phyloP scores from a whole-genome alignment of 1,139 yeast genomes.

The Geotrichum europaeum region DNA sequence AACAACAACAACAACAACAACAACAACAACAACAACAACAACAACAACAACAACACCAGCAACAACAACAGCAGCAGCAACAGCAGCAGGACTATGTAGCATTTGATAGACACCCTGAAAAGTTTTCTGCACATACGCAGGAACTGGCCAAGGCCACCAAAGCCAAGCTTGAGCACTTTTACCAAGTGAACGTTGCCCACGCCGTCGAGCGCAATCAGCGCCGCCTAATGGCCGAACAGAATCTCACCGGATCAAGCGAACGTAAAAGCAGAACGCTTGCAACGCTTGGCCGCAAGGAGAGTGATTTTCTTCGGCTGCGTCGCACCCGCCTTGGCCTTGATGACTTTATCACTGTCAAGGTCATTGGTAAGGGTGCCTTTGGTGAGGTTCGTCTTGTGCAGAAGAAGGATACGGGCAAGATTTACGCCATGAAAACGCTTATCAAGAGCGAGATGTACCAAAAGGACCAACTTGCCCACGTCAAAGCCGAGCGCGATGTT shows the following conservation, averaged over 20 bases:
- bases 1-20: constrained; percentile 11
- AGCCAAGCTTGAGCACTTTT: constrained; percentile 57
- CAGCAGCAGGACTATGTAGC: constrained; percentile 46
- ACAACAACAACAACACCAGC: constrained; percentile 9
- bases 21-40: constrained; percentile 16
- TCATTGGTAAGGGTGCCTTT: constrained; percentile 71
- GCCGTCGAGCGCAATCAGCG: constrained; percentile 69
- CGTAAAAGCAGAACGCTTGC: constrained; percentile 59
- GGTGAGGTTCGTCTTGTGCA: constrained; percentile 71
- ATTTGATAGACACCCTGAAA: constrained; percentile 83
- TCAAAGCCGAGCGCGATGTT: constrained; percentile 70
- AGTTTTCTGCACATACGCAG: constrained; percentile 47
- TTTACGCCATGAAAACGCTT: constrained; percentile 70
- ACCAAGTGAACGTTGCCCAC: constrained; percentile 60
- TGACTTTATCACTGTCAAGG: constrained; percentile 64
- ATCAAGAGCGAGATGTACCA: constrained; percentile 67
- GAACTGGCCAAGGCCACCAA: constrained; percentile 62
- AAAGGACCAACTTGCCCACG: constrained; percentile 70
- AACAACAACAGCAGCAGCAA: constrained; percentile 13
- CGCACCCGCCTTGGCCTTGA: constrained; percentile 60
- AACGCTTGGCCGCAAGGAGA: constrained; percentile 60
- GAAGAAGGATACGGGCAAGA: constrained; percentile 66
- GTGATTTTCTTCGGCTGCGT: constrained; percentile 58
- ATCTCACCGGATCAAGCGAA: constrained; percentile 28
- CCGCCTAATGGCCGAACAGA: constrained; percentile 55